Percentiles rank a stretch among this genome's conserved stretches.
These are phyloP conservation scores for Colletotrichum somersetense DNA, from an alignment of 2,329 filamentous ascomycete species.

Conservation along the genomic window DNA sequence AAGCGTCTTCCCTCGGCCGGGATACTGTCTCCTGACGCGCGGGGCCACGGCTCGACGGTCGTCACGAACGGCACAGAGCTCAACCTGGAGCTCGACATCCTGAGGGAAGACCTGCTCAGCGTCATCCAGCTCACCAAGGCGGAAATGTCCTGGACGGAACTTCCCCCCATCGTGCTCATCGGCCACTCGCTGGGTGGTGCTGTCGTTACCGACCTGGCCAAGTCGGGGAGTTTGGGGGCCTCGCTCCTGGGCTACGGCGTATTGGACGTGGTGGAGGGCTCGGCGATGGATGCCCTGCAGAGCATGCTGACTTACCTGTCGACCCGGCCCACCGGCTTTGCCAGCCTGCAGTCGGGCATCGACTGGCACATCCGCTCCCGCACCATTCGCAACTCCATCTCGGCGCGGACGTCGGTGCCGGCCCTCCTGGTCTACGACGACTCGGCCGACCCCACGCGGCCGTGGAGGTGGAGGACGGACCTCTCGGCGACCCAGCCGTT, in stretches of 20 bases:
- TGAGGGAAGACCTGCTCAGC: constrained; percentile 78
- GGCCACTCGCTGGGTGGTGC: constrained; percentile 95
- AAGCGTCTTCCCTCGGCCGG: constrained; percentile 84
- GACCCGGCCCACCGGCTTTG: constrained; percentile 82
- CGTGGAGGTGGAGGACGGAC: constrained; percentile 90
- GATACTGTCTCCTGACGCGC: constrained; percentile 85
- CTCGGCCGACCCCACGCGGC: constrained; percentile 52
- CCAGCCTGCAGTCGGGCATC: constrained; percentile 82
- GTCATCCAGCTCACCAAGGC: constrained; percentile 76
- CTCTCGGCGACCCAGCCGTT: constrained; percentile 86
- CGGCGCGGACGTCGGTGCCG: constrained; percentile 90
- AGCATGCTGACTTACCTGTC: constrained; percentile 95
- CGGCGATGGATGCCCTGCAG: constrained; percentile 92
- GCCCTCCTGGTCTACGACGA: constrained; percentile 73
- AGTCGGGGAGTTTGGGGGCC: constrained; percentile 72
- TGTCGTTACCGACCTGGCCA: constrained; percentile 87
- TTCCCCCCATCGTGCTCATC: constrained; percentile 84
- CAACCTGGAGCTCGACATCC: constrained; percentile 79
- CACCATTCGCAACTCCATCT: constrained; percentile 84
- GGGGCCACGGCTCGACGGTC: constrained; percentile 85
- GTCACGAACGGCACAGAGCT: constrained; percentile 56
- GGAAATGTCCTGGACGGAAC: constrained; percentile 77
- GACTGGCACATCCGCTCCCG: constrained; percentile 94
- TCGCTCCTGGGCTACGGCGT: constrained; percentile 88
- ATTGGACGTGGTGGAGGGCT: constrained; percentile 95